Conservation (phyloP, 805 yeast genomes). For the Hanseniaspora nectarophila region DNA sequence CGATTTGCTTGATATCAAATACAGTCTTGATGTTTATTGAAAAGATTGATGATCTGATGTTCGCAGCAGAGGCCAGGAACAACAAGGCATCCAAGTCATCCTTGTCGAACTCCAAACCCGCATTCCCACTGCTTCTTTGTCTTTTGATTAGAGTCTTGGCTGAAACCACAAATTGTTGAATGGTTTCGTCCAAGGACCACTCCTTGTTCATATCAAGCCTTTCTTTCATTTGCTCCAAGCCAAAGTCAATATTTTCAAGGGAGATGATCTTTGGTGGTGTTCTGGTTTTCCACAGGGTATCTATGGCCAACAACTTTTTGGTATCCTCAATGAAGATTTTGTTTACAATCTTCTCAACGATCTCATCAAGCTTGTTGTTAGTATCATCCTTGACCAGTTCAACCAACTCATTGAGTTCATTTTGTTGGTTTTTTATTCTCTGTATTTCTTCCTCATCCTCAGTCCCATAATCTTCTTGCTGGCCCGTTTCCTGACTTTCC, state of each 20-base stretch:
- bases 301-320: slow-evolving; percentile 55
- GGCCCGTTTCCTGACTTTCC: slow-evolving; percentile 31
- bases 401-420: slow-evolving; percentile 46
- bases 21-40: slow-evolving; percentile 59
- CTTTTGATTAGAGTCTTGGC: slow-evolving; percentile 43
- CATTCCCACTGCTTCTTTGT: slow-evolving; percentile 10
- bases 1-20: slow-evolving; percentile 85
- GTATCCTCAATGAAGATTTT: slow-evolving; percentile 68
- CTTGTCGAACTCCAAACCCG: slow-evolving; percentile 62
- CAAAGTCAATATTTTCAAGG: slow-evolving; percentile 17
- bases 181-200: slow-evolving; percentile 56
- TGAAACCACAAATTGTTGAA: slow-evolving; percentile 45
- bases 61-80: slow-evolving; percentile 79
- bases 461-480: slow-evolving; percentile 41
- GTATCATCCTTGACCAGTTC: slow-evolving; percentile 23
- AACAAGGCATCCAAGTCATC: slow-evolving; percentile 86
- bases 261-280: slow-evolving; percentile 55
- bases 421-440: slow-evolving; percentile 52
- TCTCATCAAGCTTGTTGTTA: slow-evolving; percentile 24
- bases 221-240: slow-evolving; percentile 15
- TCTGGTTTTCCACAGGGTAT: slow-evolving; percentile 67
- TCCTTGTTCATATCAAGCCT: slow-evolving; percentile 28
- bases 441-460: slow-evolving; percentile 54
- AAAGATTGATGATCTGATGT: slow-evolving; percentile 61
- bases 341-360: slow-evolving; percentile 31